phyloP scores from a whole-genome alignment of 495 filamentous ascomycete species.

The Penicillium lagena region DNA sequence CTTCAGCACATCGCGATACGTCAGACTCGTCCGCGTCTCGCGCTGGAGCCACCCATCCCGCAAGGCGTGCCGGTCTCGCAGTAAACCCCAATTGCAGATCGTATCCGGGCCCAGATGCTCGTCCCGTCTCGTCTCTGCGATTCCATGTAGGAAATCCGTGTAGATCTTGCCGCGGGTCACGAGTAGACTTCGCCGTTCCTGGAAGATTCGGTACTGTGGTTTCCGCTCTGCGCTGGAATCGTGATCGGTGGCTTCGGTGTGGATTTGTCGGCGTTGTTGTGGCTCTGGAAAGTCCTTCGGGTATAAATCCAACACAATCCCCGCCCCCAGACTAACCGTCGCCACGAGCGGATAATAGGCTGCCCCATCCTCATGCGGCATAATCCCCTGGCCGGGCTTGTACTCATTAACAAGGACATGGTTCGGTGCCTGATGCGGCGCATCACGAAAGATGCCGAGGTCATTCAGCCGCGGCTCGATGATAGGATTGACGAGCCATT shows the following conservation, averaged over 20 bases:
- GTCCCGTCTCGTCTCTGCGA: conserved; percentile 56
- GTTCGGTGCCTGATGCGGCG: conserved; percentile 74
- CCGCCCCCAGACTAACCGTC: conserved; percentile 77
- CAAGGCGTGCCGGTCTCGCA: conserved; percentile 57
- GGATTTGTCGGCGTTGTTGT: conserved; percentile 12
- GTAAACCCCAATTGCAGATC: conserved; percentile 77
- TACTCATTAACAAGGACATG: conserved; percentile 96
- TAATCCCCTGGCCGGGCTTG: conserved; percentile 79
- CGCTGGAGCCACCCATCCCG: conserved; percentile 52
- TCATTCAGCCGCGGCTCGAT: conserved; percentile 53
- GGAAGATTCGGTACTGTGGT: conserved; percentile 65
- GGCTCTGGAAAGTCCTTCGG: conserved; percentile 20
- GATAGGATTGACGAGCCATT: conserved; percentile 69
- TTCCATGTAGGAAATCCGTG: conserved; percentile 69
- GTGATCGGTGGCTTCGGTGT: conserved; percentile 5
- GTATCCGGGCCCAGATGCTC: conserved; percentile 51
- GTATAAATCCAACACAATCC: conserved; percentile 74
- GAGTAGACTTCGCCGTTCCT: conserved; percentile 79
- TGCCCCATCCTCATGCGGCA: conserved; percentile 89
- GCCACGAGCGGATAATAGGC: conserved; percentile 86
- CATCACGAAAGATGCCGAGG: conserved; percentile 56
- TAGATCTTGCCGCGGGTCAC: conserved; percentile 67
- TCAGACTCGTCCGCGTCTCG: conserved; percentile 72
- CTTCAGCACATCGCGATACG: conserved; percentile 87
- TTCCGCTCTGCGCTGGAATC: background rate